Base-by-base conservation (phyloP, 225 moss, liverwort and hornwort species). In the Pleurozium schreberi region DNA sequence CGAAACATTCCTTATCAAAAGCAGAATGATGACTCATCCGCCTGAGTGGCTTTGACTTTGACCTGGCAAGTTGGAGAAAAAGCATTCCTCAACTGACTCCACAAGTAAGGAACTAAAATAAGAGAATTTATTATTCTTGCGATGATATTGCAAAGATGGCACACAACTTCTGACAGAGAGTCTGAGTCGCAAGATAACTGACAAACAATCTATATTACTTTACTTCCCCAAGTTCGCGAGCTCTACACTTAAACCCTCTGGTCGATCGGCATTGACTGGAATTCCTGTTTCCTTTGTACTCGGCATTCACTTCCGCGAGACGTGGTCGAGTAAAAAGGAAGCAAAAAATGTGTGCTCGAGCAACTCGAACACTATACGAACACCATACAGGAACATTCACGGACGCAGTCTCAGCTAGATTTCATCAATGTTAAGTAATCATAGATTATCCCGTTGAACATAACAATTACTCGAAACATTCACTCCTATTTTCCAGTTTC, bases 31-130 rank as follows among this genome's bases (percentile, higher is more conserved):
- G 74, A 52, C 85, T 76, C 43, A 81, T 85, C 55, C 10, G 73
- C 55, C 80, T 60, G 26, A 83, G 59, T 62, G 62, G 26, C 67
- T 82, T 82, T 78, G 60, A 67, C 68, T 75, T 88, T 70, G 90
- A 92, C 84, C 77, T 62, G 68, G 78, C 82, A 92, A 74, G 28
- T 82, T 63, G 90, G 28, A 88, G 85, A 88, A 89, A 82, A 82
- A 87, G 85, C 81, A 85, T 61, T 62, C 62, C 15, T 33, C 33
- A 49, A 43, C 36, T 25, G 34, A 63, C 64, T 75, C 45, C 85
- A 74, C 50, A 75, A 89, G 58, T 40, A 57, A 80, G 73, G 82
- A 83, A 63, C 73, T 80, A 84, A 58, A 65, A 58, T 80, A 81
- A 75, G 60, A 87, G 43, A 84, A 85, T 88, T 85, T 75, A 58